Conservation (phyloP, 148 eudicot species). For the Tetragonia tetragonoides region DNA sequence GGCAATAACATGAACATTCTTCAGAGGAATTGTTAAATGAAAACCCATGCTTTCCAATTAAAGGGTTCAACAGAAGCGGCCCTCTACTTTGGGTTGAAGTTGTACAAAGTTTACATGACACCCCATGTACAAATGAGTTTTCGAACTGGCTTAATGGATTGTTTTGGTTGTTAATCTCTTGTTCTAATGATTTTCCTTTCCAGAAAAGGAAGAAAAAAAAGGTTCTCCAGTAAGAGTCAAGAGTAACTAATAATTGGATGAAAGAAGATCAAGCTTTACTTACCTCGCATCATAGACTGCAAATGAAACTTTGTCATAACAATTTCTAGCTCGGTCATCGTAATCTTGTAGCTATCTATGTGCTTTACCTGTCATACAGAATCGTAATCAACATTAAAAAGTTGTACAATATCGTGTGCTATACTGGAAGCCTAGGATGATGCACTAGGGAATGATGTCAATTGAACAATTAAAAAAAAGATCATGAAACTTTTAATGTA, state of each 20-base stretch:
- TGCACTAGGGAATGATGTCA: background rate
- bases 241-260: background rate
- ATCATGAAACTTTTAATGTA: background rate
- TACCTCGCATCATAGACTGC: constrained; percentile 98
- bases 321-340: constrained; percentile 69
- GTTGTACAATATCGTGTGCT: background rate
- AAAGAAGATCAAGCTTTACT: background rate
- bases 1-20: background rate
- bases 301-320: constrained; percentile 62
- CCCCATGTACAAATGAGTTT: background rate
- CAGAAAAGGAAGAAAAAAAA: background rate
- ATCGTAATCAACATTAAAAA: background rate
- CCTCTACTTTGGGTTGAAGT: background rate
- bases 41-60: no score
- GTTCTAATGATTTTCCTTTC: background rate
- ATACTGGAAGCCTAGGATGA: background rate
- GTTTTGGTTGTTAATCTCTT: background rate
- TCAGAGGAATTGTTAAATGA: background rate
- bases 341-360: constrained; percentile 75
- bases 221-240: background rate
- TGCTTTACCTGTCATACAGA: constrained; percentile 67
- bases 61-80: background rate
- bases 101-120: background rate
- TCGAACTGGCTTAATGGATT: background rate
- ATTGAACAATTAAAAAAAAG: background rate